phyloP scores from a whole-genome alignment of 2,329 filamentous ascomycete species.

The Gaeumannomyces tritici region DNA sequence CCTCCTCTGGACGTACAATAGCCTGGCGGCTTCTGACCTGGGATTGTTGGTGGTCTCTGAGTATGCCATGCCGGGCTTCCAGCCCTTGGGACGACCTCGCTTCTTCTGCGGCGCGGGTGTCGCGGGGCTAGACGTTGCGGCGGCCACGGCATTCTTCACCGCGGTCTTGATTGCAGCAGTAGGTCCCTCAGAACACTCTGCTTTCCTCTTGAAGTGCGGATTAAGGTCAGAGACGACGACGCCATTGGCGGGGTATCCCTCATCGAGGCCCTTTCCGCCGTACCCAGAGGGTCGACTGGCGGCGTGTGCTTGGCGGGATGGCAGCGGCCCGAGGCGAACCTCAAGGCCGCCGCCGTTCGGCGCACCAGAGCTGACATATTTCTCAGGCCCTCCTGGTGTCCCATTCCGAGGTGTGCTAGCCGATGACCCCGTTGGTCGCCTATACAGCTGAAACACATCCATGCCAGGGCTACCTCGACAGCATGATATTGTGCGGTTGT shows the following conservation, averaged over 20 bases:
- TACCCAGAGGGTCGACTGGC: background rate
- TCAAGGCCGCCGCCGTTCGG: background rate
- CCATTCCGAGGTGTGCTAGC: background rate
- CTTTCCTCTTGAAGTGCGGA: background rate
- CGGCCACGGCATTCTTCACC: background rate
- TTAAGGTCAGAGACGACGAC: background rate
- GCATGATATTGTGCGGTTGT: background rate
- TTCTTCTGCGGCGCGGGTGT: slow-evolving; percentile 10
- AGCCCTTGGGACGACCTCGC: slow-evolving; percentile 40
- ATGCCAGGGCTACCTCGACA: background rate
- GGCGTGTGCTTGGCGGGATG: background rate
- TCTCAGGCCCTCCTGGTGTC: background rate
- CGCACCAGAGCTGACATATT: background rate
- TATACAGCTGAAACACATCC: background rate
- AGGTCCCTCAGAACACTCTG: background rate
- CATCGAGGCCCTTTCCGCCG: background rate
- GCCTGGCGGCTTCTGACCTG: slow-evolving; percentile 1
- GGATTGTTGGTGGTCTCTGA: slow-evolving; percentile 8
- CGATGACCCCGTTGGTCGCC: background rate
- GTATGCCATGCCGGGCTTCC: slow-evolving; percentile 25
- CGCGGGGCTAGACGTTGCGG: background rate
- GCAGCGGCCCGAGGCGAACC: background rate
- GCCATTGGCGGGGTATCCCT: background rate
- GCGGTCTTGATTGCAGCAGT: background rate
- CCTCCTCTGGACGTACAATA: background rate